These are phyloP conservation scores for Tulasnella sp. DNA, from an alignment of 768 basidiomycete genomes.

Conservation along the genomic window DNA sequence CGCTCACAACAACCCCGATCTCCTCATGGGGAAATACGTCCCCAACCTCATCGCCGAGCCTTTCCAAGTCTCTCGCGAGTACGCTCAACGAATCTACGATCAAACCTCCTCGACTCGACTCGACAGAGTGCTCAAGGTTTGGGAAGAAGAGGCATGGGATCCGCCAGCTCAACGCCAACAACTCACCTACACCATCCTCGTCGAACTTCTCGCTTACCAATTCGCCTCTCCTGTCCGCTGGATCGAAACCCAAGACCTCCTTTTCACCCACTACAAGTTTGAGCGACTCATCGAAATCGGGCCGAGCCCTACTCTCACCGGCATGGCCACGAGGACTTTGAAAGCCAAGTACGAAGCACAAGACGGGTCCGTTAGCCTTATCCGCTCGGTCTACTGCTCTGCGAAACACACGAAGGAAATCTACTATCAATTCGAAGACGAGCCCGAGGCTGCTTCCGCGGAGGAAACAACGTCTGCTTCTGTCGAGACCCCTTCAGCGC, in stretches of 20 bases:
- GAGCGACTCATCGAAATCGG: constrained; percentile 88
- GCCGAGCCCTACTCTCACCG: constrained; percentile 90
- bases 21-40: constrained; percentile 90
- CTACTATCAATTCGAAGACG: constrained; percentile 96
- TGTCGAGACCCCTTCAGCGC: constrained; percentile 38
- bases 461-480: constrained; percentile 40
- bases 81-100: constrained; percentile 20
- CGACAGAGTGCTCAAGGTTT: constrained; percentile 83
- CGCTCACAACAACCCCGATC: constrained; percentile 83
- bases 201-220: constrained; percentile 95
- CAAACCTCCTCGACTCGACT: constrained; percentile 83
- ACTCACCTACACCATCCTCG: constrained; percentile 90
- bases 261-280: constrained; percentile 79
- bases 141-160: constrained; percentile 89
- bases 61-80: constrained; percentile 56
- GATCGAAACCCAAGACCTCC: constrained; percentile 97
- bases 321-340: constrained; percentile 84
- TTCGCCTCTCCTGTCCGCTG: constrained; percentile 99
- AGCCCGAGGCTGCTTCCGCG: constrained; percentile 43
- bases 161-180: constrained; percentile 75
- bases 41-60: constrained; percentile 39
- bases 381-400: constrained; percentile 79
- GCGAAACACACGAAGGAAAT: constrained; percentile 95
- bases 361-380: constrained; percentile 74
- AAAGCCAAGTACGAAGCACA: constrained; percentile 88